These are phyloP conservation scores for Colletotrichum truncatum DNA, from an alignment of 2,329 filamentous ascomycete genomes.

Conservation along the genomic window DNA sequence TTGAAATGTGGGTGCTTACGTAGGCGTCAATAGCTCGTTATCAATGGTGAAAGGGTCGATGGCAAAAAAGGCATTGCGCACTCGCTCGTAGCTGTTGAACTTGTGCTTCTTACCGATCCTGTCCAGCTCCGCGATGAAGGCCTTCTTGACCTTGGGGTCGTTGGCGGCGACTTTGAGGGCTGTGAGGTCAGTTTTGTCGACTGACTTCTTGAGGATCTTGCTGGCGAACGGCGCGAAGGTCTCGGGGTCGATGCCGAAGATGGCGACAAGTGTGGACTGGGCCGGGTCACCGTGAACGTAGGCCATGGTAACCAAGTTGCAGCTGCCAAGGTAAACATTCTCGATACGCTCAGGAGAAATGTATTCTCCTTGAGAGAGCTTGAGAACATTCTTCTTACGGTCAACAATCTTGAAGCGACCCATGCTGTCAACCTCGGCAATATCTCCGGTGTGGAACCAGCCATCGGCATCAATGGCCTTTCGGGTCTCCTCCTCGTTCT, in stretches of 20 bases:
- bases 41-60: constrained; percentile 93
- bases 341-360: constrained; percentile 97
- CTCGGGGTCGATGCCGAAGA: constrained; percentile 89
- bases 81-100: constrained; percentile 90
- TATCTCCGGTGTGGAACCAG: constrained; percentile 98
- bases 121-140: constrained; percentile 82
- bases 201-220: constrained; percentile 75
- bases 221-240: constrained; percentile 83
- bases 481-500: constrained; percentile 86
- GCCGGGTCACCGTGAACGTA: constrained; percentile 92
- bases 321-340: constrained; percentile 89
- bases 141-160: constrained; percentile 76
- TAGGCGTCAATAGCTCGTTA: constrained; percentile 88
- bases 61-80: constrained; percentile 77
- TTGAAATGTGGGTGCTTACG: constrained; percentile 65
- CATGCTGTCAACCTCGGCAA: constrained; percentile 83
- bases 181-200: constrained; percentile 71
- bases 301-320: constrained; percentile 78
- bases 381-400: constrained; percentile 98
- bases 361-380: constrained; percentile 97
- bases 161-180: constrained; percentile 73
- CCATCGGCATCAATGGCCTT: constrained; percentile 87
- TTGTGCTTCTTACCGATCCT: constrained; percentile 82
- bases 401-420: constrained; percentile 95
- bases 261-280: constrained; percentile 82